Evolutionary conservation across 2,329 filamentous ascomycete species (phyloP).

Genomic region (Microcyclospora tardicrescens): DNA sequence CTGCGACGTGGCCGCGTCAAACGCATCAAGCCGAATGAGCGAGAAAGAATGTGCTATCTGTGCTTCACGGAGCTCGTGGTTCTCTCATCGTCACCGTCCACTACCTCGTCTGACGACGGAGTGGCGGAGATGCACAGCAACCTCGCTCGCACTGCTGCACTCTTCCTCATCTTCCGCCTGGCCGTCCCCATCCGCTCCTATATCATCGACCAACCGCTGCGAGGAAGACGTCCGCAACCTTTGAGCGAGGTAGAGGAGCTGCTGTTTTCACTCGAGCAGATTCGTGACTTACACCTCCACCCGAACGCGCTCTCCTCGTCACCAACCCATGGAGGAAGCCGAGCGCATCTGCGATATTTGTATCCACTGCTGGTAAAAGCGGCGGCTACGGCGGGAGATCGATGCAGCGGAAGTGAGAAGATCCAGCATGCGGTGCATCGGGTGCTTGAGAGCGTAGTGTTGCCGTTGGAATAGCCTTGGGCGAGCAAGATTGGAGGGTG

Average conservation of each 20-base stretch:
- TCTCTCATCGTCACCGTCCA: constrained; percentile 14
- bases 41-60: constrained; percentile 63
- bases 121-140: constrained; percentile 31
- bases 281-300: constrained; percentile 57
- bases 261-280: constrained; percentile 51
- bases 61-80: constrained; percentile 60
- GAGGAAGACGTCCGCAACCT: constrained; percentile 81
- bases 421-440: constrained; percentile 27
- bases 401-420: constrained; percentile 45
- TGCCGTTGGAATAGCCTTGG: no score
- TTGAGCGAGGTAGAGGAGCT: constrained; percentile 69
- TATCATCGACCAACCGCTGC: constrained; percentile 78
- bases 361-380: constrained; percentile 65
- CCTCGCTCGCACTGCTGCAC: constrained; percentile 65
- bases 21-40: constrained; percentile 49
- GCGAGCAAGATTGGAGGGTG: no score
- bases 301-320: constrained; percentile 29
- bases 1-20: constrained; percentile 60
- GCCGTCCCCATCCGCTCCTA: constrained; percentile 73
- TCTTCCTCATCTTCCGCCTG: constrained; percentile 69
- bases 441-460: constrained; percentile 21
- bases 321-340: constrained; percentile 7
- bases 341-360: constrained; percentile 65
- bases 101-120: neutral
- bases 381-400: constrained; percentile 45